Percentiles rank a stretch among this genome's conserved stretches.
These are phyloP conservation scores for Cercis canadensis DNA, from an alignment of 306 rosid species.

Conservation along the genomic window DNA sequence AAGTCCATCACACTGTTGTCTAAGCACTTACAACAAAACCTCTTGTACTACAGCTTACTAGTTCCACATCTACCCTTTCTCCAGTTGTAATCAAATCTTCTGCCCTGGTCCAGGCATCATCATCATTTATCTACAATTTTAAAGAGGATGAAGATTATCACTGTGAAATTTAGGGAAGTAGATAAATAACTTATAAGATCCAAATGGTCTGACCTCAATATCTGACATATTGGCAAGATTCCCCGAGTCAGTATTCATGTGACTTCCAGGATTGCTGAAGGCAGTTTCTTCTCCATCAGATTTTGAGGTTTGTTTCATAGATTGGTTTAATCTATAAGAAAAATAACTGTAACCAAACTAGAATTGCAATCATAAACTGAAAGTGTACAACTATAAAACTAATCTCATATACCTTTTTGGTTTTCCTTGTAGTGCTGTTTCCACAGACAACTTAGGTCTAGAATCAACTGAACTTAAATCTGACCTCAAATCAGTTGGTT, in stretches of 20 bases:
- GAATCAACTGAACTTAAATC: slow-evolving; percentile 50
- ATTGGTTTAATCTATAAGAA: slow-evolving; percentile 65
- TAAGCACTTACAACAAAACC: slow-evolving; percentile 87
- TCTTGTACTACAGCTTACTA: slow-evolving; percentile 76
- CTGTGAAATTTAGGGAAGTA: slow-evolving; percentile 14
- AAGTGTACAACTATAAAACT: slow-evolving; percentile 28
- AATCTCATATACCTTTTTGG: slow-evolving; percentile 63
- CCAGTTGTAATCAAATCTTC: slow-evolving; percentile 62
- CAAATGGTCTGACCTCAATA: slow-evolving; percentile 56
- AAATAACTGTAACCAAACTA: slow-evolving; percentile 39
- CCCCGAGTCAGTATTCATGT: slow-evolving; percentile 40
- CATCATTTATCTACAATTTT: slow-evolving; percentile 60
- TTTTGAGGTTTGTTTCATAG: slow-evolving; percentile 47
- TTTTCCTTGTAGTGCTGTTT: slow-evolving; percentile 69
- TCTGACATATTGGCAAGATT: slow-evolving; percentile 46
- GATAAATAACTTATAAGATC: slow-evolving; percentile 32
- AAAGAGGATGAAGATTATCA: slow-evolving; percentile 22
- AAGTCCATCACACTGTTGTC: slow-evolving; percentile 17
- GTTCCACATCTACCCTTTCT: slow-evolving; percentile 74
- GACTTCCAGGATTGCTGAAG: slow-evolving; percentile 32
- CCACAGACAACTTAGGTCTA: slow-evolving; percentile 42
- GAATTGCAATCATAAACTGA: slow-evolving; percentile 37
- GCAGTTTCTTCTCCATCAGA: slow-evolving; percentile 40
- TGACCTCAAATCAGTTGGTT: slow-evolving; percentile 43
- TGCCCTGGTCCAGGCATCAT: slow-evolving; percentile 79